Percentiles rank a stretch among this genome's conserved stretches.
phyloP scores from a whole-genome alignment of 2,329 filamentous ascomycete genomes.

The Trichoderma oligosporum region DNA sequence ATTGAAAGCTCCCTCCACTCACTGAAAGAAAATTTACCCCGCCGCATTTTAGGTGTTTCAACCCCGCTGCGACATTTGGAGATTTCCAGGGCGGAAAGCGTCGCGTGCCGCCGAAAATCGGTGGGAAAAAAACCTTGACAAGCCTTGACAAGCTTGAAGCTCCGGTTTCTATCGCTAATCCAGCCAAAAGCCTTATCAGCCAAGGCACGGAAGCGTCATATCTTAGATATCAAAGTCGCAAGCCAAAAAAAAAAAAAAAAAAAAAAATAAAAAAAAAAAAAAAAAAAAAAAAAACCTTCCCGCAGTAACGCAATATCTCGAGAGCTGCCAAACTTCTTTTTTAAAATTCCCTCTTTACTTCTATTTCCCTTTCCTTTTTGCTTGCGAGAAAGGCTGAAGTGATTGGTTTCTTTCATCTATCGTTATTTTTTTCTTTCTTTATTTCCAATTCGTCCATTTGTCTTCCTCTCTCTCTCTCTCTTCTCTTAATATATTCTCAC shows the following conservation, averaged over 20 bases:
- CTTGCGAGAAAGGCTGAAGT: neutral
- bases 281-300: conserved; percentile 13
- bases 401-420: conserved; percentile 2
- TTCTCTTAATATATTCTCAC: conserved; percentile 23
- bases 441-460: neutral
- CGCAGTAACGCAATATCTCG: conserved; percentile 1
- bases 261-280: conserved; percentile 17
- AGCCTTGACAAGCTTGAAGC: too few species aligned
- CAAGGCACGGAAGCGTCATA: neutral
- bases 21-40: neutral
- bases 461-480: neutral
- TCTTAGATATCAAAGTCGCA: neutral
- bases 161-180: too few species aligned
- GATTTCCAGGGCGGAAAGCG: neutral
- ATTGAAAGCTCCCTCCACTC: too few species aligned
- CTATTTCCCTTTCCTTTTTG: neutral
- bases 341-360: neutral
- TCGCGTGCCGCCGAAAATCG: conserved; percentile 17
- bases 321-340: neutral
- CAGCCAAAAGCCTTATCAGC: conserved; percentile 10
- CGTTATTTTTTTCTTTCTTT: neutral
- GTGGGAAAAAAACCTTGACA: conserved; percentile 1
- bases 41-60: neutral
- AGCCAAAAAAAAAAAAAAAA: too few species aligned
- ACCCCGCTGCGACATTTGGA: neutral